These are phyloP conservation scores for Zostera marina DNA, from an alignment of 116 monocot species.

Conservation along the genomic window DNA sequence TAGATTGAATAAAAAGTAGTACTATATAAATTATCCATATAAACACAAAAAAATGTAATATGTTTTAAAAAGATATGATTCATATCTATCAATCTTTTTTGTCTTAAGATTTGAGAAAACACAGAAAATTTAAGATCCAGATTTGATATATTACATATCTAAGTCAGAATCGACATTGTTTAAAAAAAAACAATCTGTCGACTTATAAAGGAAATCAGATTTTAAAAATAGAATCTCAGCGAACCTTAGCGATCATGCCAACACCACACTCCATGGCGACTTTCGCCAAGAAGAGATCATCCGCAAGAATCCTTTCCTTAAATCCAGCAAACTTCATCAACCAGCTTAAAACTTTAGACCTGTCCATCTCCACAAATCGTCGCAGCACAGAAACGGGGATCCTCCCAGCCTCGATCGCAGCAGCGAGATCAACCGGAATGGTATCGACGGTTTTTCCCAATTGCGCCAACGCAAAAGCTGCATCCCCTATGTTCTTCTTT, in stretches of 20 bases:
- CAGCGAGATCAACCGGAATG: conserved; percentile 49
- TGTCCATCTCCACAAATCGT: conserved; percentile 42
- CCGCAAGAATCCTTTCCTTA: conserved; percentile 65
- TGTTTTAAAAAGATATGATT: too few relatives aligned
- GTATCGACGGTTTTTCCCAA: conserved; percentile 37
- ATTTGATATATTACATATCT: too few relatives aligned
- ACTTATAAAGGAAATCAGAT: not conserved
- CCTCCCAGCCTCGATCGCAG: conserved; percentile 44
- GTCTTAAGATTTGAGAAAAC: too few relatives aligned
- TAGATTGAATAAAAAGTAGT: too few relatives aligned
- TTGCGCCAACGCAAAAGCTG: conserved; percentile 30
- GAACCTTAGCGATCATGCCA: conserved; percentile 70
- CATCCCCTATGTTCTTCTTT: conserved; percentile 30
- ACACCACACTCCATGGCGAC: conserved; percentile 77
- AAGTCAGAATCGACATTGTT: too few relatives aligned
- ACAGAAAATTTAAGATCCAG: too few relatives aligned
- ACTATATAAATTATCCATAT: too few relatives aligned
- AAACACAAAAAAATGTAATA: too few relatives aligned
- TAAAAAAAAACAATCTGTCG: too few relatives aligned
- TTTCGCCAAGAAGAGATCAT: conserved; percentile 75
- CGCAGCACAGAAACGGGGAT: conserved; percentile 31
- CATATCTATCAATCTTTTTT: too few relatives aligned
- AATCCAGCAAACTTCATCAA: conserved; percentile 68
- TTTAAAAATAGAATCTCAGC: not conserved
- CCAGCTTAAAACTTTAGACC: conserved; percentile 49